Percentiles rank a stretch among this genome's conserved stretches.
phyloP scores from a whole-genome alignment of 2,329 filamentous ascomycete species.

The Aschersonia sp. region DNA sequence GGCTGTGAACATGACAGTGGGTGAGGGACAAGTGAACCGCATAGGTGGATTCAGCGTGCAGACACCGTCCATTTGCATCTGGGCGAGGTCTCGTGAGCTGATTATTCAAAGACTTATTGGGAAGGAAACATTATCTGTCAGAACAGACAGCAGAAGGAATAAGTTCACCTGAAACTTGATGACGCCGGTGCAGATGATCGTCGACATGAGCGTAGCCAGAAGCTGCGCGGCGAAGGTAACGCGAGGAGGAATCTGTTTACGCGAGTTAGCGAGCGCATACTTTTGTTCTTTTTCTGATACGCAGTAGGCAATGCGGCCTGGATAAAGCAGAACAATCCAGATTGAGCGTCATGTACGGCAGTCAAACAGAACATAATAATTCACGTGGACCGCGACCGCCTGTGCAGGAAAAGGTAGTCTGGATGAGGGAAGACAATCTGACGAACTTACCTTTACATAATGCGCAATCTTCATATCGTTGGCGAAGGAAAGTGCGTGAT shows the following conservation, averaged over 20 bases:
- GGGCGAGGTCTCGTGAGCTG: neutral
- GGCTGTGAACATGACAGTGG: constrained; percentile 24
- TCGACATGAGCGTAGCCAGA: constrained; percentile 18
- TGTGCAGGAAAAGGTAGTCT: too few species aligned
- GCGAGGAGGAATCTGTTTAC: constrained; percentile 16
- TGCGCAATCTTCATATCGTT: constrained; percentile 21
- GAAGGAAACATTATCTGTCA: too few species aligned
- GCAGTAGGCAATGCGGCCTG: too few species aligned
- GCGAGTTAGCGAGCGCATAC: neutral
- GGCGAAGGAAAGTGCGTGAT: constrained; percentile 20
- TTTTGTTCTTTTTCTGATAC: neutral
- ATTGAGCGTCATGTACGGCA: too few species aligned
- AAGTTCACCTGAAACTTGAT: constrained; percentile 20
- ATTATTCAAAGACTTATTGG: neutral
- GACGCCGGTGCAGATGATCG: constrained; percentile 17
- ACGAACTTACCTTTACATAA: constrained; percentile 24
- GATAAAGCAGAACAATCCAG: too few species aligned
- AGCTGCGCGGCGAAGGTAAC: constrained; percentile 21
- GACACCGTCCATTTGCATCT: constrained; percentile 18
- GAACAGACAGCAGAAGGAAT: too few species aligned
- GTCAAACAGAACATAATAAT: too few species aligned
- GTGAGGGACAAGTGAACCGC: constrained; percentile 20
- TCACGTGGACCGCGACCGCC: too few species aligned
- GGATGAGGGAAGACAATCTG: too few species aligned
- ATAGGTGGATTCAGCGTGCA: constrained; percentile 21